A percentile compares a stretch with the other conserved stretches of the same genome.
Conservation (phyloP, 768 basidiomycete genomes). For the Tylopilus sp. region DNA sequence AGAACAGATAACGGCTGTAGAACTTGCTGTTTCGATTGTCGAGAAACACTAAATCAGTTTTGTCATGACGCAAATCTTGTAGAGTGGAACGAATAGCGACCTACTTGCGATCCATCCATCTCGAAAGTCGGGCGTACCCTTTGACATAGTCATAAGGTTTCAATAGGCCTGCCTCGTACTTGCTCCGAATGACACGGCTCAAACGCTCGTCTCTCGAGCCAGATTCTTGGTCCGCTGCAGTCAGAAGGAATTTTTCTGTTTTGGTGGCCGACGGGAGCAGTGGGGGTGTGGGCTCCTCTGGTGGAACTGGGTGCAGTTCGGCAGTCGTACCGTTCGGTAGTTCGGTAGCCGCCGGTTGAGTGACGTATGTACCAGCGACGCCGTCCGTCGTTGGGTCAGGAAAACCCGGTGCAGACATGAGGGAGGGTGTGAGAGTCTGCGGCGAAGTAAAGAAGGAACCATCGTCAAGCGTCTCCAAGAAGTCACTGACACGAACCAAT, state of each 20-base stretch:
- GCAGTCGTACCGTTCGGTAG: conserved; percentile 20
- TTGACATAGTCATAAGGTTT: conserved; percentile 98
- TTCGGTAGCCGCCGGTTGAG: conserved; percentile 17
- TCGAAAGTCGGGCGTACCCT: conserved; percentile 84
- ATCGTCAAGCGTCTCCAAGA: conserved; percentile 85
- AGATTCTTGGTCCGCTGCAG: conserved; percentile 91
- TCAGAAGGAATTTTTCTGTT: conserved; percentile 86
- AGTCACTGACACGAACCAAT: conserved; percentile 52
- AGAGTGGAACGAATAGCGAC: conserved; percentile 19
- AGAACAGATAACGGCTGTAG: conserved; percentile 83
- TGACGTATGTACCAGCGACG: conserved; percentile 14
- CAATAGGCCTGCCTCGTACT: conserved; percentile 93
- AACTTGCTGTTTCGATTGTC: conserved; percentile 89
- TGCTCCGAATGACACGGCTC: conserved; percentile 88
- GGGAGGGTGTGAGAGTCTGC: conserved; percentile 43
- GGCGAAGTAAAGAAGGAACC: conserved; percentile 73
- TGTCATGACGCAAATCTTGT: no score
- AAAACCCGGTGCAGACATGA: conserved; percentile 42
- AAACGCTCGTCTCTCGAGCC: conserved; percentile 89
- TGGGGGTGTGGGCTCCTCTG: conserved; percentile 42
- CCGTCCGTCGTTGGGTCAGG: conserved; percentile 8
- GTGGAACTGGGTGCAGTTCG: conserved; percentile 22
- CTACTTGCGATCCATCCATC: conserved; percentile 95
- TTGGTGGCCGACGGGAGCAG: conserved; percentile 73
- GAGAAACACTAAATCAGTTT: conserved; percentile 60